These are phyloP conservation scores for Corniculantispora saksenae DNA, from an alignment of 2,329 filamentous ascomycete species.

Conservation along the genomic window DNA sequence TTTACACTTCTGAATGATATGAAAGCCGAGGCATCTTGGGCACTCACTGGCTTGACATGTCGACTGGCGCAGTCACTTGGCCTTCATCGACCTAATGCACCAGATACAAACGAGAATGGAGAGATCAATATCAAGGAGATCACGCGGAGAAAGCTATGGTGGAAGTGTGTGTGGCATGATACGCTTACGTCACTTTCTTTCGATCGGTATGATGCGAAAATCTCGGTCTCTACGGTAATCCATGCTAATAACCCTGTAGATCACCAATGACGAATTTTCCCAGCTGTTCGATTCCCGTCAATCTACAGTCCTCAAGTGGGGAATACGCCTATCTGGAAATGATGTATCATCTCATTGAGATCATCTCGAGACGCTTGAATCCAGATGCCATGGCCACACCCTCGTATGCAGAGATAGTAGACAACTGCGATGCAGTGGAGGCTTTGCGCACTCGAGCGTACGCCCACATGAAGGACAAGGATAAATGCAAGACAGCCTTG, in stretches of 20 bases:
- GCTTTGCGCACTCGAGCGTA: conserved; percentile 50
- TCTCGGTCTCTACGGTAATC: conserved; percentile 17
- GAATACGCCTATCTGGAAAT: conserved; percentile 62
- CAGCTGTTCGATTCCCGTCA: conserved; percentile 54
- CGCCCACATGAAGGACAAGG: conserved; percentile 58
- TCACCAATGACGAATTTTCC: conserved; percentile 64
- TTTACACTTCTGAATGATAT: conserved; percentile 68
- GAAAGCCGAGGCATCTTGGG: conserved; percentile 70
- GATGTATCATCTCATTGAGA: conserved; percentile 65
- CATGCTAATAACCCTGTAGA: conserved; percentile 32
- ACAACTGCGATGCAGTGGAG: conserved; percentile 58
- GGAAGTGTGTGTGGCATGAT: conserved; percentile 69
- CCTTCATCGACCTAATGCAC: conserved; percentile 51
- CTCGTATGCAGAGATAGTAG: conserved; percentile 56
- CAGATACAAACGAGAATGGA: conserved; percentile 47
- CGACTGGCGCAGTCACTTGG: conserved; percentile 66
- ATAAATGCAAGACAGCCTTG: conserved; percentile 63
- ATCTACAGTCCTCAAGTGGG: conserved; percentile 42
- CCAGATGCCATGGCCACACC: conserved; percentile 53
- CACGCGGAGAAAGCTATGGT: conserved; percentile 59
- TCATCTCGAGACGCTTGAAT: conserved; percentile 59
- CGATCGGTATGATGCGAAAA: conserved; percentile 49
- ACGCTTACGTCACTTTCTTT: conserved; percentile 66
- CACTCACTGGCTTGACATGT: conserved; percentile 63
- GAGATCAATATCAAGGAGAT: conserved; percentile 54